A percentile compares a stretch with the other conserved stretches of the same genome.
phyloP scores from a whole-genome alignment of 2,329 filamentous ascomycete species.

The Aspergillus quadrilineatus region DNA sequence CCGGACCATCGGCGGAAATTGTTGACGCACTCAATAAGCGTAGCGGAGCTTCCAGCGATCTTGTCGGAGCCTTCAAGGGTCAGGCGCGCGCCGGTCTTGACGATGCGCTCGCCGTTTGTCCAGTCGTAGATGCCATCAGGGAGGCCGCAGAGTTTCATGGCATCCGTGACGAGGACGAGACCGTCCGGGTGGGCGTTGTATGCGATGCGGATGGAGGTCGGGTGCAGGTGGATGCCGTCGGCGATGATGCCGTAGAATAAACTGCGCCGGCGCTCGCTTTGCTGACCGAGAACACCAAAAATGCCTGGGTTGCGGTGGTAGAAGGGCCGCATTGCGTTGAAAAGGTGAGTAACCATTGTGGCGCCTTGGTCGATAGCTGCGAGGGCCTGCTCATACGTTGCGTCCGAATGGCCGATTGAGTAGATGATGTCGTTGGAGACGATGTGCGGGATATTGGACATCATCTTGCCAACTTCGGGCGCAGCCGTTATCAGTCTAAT shows the following conservation, averaged over 20 bases:
- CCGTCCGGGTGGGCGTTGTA: constrained; percentile 82
- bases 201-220: constrained; percentile 83
- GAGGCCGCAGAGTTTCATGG: constrained; percentile 82
- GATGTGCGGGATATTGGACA: constrained; percentile 66
- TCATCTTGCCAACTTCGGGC: constrained; percentile 74
- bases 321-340: constrained; percentile 89
- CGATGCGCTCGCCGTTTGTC: constrained; percentile 68
- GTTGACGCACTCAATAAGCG: constrained; percentile 46
- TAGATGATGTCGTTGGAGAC: constrained; percentile 66
- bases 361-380: constrained; percentile 70
- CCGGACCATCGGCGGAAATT: constrained; percentile 45
- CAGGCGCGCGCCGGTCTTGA: constrained; percentile 65
- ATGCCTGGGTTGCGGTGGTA: constrained; percentile 90
- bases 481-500: constrained; percentile 85
- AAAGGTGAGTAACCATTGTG: constrained; percentile 88
- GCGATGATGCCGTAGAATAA: constrained; percentile 88
- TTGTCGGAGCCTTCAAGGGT: constrained; percentile 75
- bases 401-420: constrained; percentile 83
- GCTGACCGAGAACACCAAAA: constrained; percentile 74
- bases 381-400: constrained; percentile 78
- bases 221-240: constrained; percentile 87
- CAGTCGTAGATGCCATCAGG: constrained; percentile 82
- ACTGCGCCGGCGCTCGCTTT: constrained; percentile 49
- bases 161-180: constrained; percentile 86
- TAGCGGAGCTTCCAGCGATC: constrained; percentile 67